These are phyloP conservation scores for Coemansia sp. DNA, from an alignment of 192 early-diverging fungal genomes.

Conservation along the genomic window DNA sequence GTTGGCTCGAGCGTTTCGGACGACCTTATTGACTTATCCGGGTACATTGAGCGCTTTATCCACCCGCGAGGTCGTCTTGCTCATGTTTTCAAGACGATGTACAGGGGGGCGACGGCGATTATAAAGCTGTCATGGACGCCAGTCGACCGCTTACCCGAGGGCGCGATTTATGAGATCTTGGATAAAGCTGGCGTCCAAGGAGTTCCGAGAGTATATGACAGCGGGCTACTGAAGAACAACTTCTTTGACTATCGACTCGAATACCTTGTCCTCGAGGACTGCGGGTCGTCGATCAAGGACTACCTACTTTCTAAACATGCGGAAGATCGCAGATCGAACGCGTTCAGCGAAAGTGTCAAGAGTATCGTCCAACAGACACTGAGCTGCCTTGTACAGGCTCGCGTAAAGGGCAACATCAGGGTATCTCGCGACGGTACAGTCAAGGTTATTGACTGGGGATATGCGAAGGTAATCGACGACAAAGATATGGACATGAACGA, in stretches of 20 bases:
- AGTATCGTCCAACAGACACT: neutral
- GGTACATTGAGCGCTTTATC: neutral
- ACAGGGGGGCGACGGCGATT: neutral
- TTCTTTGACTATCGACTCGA: neutral
- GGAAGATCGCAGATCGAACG: neutral
- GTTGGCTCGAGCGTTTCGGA: neutral
- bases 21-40: neutral
- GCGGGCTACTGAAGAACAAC: no score
- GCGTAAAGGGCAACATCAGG: constrained; percentile 10
- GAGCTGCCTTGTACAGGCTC: neutral
- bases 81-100: neutral
- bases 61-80: neutral
- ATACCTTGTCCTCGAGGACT: constrained; percentile 17
- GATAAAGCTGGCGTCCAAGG: neutral
- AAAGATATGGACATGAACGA: neutral
- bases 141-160: constrained; percentile 8
- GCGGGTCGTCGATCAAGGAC: constrained; percentile 1
- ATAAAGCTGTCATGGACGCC: constrained; percentile 19
- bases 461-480: constrained; percentile 3
- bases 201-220: neutral
- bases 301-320: neutral
- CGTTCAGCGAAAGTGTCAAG: neutral
- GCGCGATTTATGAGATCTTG: constrained; percentile 14
- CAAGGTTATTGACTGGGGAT: constrained; percentile 26
- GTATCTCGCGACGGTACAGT: neutral